These are phyloP conservation scores for Verticillium zaregamsianum DNA, from an alignment of 2,329 filamentous ascomycete species.

Conservation along the genomic window DNA sequence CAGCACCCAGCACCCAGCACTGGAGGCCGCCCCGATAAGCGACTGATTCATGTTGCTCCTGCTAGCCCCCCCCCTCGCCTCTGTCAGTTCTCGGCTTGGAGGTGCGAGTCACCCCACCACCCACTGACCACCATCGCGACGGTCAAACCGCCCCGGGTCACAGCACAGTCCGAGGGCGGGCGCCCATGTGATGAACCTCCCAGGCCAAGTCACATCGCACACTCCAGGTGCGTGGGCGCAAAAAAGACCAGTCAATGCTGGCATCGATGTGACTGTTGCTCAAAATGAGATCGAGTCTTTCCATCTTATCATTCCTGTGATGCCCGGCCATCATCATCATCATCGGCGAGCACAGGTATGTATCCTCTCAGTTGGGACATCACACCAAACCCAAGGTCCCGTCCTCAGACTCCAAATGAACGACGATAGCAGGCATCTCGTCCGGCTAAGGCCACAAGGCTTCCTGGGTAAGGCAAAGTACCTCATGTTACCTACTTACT, in stretches of 20 bases:
- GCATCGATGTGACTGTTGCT: too few species aligned
- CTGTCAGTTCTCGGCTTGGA: background rate
- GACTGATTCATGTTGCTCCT: background rate
- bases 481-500: background rate
- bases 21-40: background rate
- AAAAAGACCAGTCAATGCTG: too few species aligned
- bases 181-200: background rate
- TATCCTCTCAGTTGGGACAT: too few species aligned
- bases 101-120: background rate
- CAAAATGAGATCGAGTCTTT: too few species aligned
- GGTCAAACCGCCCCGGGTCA: constrained; percentile 10
- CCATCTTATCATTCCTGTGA: too few species aligned
- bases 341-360: too few species aligned
- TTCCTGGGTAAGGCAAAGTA: background rate
- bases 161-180: constrained; percentile 11
- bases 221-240: too few species aligned
- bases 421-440: background rate
- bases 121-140: background rate
- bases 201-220: background rate
- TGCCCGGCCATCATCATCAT: too few species aligned
- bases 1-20: background rate
- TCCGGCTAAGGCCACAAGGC: too few species aligned
- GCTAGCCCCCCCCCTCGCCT: background rate
- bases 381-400: too few species aligned
- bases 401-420: too few species aligned